Conservation (phyloP, 2,329 filamentous ascomycete genomes). For the Fusarium proliferatum region DNA sequence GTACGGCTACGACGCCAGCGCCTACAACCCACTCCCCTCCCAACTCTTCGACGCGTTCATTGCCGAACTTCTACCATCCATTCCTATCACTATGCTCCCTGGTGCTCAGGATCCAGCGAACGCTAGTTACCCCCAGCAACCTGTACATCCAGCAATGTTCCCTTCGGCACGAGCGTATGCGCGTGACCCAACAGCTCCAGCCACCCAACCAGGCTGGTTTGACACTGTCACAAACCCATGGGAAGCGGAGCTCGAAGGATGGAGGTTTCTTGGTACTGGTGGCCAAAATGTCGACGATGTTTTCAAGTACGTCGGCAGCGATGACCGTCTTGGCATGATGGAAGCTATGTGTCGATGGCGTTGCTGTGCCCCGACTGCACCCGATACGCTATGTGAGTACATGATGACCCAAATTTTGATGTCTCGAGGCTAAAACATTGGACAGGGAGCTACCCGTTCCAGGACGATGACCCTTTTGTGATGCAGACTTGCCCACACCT, state of each 20-base stretch:
- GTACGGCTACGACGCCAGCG: slow-evolving; percentile 91
- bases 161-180: slow-evolving; percentile 78
- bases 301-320: slow-evolving; percentile 86
- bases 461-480: slow-evolving; percentile 92
- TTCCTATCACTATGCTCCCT: slow-evolving; percentile 90
- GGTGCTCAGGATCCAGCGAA: slow-evolving; percentile 89
- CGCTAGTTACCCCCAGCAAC: slow-evolving; percentile 89
- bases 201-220: slow-evolving; percentile 75
- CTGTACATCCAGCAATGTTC: slow-evolving; percentile 93
- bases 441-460: slow-evolving; percentile 93
- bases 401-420: not conserved
- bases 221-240: slow-evolving; percentile 93
- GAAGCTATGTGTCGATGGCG: slow-evolving; percentile 95
- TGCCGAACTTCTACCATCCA: slow-evolving; percentile 80
- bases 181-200: slow-evolving; percentile 54
- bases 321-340: slow-evolving; percentile 87
- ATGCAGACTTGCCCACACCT: slow-evolving; percentile 87
- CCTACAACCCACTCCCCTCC: slow-evolving; percentile 89
- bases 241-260: slow-evolving; percentile 90
- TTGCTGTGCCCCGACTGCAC: slow-evolving; percentile 90
- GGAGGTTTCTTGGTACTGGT: slow-evolving; percentile 85
- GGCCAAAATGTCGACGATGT: slow-evolving; percentile 96
- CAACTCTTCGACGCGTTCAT: slow-evolving; percentile 87
- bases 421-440: slow-evolving; percentile 23
- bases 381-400: slow-evolving; percentile 89